Percentiles rank a stretch among this genome's conserved stretches.
These are phyloP conservation scores for Trichothecium sympodiale DNA, from an alignment of 2,329 filamentous ascomycete genomes.

Conservation along the genomic window DNA sequence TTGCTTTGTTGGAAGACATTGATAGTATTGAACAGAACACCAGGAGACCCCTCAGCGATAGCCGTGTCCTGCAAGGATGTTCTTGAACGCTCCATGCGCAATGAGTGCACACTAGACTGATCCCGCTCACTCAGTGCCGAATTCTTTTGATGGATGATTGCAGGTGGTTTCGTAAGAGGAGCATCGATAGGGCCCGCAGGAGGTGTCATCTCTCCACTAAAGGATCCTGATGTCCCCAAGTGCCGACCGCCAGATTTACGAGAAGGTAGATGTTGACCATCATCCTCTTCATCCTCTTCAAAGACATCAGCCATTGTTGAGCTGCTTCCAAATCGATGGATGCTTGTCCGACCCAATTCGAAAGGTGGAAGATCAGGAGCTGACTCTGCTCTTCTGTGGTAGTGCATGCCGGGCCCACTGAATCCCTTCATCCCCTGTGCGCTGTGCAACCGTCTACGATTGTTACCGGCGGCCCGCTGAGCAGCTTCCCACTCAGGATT, in stretches of 20 bases:
- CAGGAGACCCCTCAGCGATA: slow-evolving; percentile 34
- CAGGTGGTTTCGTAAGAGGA: slow-evolving; percentile 11
- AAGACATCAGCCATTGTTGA: slow-evolving; percentile 80
- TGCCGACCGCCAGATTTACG: too few species aligned
- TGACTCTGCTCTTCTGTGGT: slow-evolving; percentile 69
- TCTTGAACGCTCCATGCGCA: slow-evolving; percentile 37
- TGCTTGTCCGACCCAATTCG: slow-evolving; percentile 45
- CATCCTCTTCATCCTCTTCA: slow-evolving; percentile 67
- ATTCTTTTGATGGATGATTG: slow-evolving; percentile 28
- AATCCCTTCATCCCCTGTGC: slow-evolving; percentile 62
- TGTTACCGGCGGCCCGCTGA: slow-evolving; percentile 41
- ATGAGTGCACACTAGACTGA: slow-evolving; percentile 11
- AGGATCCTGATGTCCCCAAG: slow-evolving; percentile 23
- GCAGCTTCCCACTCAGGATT: slow-evolving; percentile 59
- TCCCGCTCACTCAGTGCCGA: slow-evolving; percentile 32
- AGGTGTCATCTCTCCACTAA: slow-evolving; percentile 26
- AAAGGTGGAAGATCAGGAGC: slow-evolving; percentile 71
- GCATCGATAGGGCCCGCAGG: slow-evolving; percentile 14
- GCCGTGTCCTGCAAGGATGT: slow-evolving; percentile 41
- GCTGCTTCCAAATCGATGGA: slow-evolving; percentile 52
- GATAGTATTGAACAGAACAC: slow-evolving; percentile 27
- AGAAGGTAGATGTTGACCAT: slow-evolving; percentile 29
- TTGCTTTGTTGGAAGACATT: slow-evolving; percentile 16
- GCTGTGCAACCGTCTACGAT: slow-evolving; percentile 63
- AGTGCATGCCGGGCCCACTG: slow-evolving; percentile 58